These are phyloP conservation scores for Chalara sp. DNA, from an alignment of 2,329 filamentous ascomycete species.

Conservation along the genomic window DNA sequence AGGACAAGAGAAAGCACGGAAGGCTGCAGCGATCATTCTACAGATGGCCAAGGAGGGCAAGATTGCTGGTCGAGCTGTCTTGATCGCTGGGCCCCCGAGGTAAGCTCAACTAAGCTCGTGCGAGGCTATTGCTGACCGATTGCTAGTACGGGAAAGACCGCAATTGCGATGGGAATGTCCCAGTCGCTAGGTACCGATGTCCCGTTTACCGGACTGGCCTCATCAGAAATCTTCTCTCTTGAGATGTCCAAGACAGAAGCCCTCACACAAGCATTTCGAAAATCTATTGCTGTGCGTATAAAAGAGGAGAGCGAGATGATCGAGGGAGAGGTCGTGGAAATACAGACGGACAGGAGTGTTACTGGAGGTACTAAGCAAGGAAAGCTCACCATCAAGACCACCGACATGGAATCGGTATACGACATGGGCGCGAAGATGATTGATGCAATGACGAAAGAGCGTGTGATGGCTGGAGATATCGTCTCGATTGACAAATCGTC, in stretches of 20 bases:
- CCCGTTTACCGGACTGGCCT: slow-evolving; percentile 91
- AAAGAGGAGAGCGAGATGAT: slow-evolving; percentile 99
- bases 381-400: slow-evolving; percentile 98
- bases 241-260: slow-evolving; percentile 99
- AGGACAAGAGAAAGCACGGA: slow-evolving; percentile 92
- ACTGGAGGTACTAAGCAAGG: slow-evolving; percentile 97
- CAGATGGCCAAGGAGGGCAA: slow-evolving; percentile 99
- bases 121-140: slow-evolving; percentile 5
- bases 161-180: slow-evolving; percentile 97
- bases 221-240: slow-evolving; percentile 95
- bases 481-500: slow-evolving; percentile 98
- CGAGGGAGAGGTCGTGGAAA: slow-evolving; percentile 97
- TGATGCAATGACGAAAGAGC: slow-evolving; percentile 98
- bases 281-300: slow-evolving; percentile 95
- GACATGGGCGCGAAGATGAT: slow-evolving; percentile 99
- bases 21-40: slow-evolving; percentile 90
- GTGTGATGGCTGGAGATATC: slow-evolving; percentile 96
- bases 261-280: slow-evolving; percentile 96
- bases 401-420: slow-evolving; percentile 99
- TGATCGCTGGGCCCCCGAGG: slow-evolving; percentile 92
- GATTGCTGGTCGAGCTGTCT: slow-evolving; percentile 88
- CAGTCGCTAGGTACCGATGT: slow-evolving; percentile 92
- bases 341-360: slow-evolving; percentile 94
- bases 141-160: slow-evolving; percentile 87
- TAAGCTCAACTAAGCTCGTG: slow-evolving; percentile 26